phyloP scores from a whole-genome alignment of 306 rosid genomes.

The Lathyrus sativus region DNA sequence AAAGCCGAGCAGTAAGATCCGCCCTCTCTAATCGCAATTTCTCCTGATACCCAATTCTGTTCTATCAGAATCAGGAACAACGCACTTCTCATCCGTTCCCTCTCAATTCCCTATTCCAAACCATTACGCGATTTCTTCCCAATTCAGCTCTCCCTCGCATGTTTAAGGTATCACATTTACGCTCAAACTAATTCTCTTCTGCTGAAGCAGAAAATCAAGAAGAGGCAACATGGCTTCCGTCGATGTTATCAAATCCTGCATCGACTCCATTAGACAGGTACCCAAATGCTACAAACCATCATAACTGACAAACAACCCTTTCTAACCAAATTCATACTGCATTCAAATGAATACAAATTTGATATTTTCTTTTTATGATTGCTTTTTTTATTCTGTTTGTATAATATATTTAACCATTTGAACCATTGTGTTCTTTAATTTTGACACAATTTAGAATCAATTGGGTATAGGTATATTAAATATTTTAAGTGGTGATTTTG shows the following conservation, averaged over 20 bases:
- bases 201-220: not conserved
- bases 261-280: slow-evolving; percentile 78
- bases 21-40: not conserved
- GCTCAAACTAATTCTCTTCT: slow-evolving; percentile 10
- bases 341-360: not conserved
- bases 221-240: slow-evolving; percentile 55
- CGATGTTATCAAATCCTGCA: slow-evolving; percentile 70
- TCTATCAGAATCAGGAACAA: not conserved
- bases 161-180: not conserved
- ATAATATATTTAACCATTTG: no score
- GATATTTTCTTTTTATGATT: not conserved
- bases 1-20: not conserved
- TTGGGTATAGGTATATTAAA: no score
- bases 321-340: not conserved
- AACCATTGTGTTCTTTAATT: no score
- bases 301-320: not conserved
- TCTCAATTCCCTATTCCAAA: not conserved
- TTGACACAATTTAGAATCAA: no score
- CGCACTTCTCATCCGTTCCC: not conserved
- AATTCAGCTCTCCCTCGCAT: not conserved
- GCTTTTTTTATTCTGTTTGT: no score
- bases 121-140: slow-evolving; percentile 15
- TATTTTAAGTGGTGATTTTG: slow-evolving; percentile 7
- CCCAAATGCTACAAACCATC: not conserved
- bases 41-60: not conserved